phyloP scores from a whole-genome alignment of 495 filamentous ascomycete genomes.

The Saxispiralis lemnorum region DNA sequence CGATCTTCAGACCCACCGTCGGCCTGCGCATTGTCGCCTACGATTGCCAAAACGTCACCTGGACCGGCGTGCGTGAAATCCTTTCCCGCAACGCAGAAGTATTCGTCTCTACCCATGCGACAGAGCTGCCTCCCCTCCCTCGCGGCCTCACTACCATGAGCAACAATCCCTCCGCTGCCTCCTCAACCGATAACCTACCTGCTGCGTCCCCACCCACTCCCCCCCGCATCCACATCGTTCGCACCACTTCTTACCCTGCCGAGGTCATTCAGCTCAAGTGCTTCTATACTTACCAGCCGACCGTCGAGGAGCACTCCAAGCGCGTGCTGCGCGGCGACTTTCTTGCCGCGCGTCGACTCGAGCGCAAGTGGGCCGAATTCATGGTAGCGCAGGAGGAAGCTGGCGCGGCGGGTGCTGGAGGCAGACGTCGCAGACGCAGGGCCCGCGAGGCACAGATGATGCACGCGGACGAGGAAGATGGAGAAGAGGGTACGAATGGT shows the following conservation, averaged over 20 bases:
- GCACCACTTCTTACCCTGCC: constrained; percentile 35
- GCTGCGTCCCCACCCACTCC: constrained; percentile 17
- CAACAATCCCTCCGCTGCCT: constrained; percentile 14
- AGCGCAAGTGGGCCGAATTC: constrained; percentile 82
- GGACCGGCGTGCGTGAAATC: constrained; percentile 79
- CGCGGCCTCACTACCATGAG: constrained; percentile 20
- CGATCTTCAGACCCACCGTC: constrained; percentile 33
- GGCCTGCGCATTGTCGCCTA: constrained; percentile 69
- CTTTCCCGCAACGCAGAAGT: constrained; percentile 65
- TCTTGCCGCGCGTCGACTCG: constrained; percentile 49
- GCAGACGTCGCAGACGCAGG: constrained; percentile 50
- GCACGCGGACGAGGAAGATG: constrained; percentile 63
- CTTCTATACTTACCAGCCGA: constrained; percentile 89
- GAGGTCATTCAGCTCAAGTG: constrained; percentile 77
- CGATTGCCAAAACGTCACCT: constrained; percentile 78
- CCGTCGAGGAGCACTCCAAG: constrained; percentile 79
- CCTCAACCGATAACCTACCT: constrained; percentile 18
- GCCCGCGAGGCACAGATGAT: constrained; percentile 58
- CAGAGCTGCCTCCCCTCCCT: constrained; percentile 10
- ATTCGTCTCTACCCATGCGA: constrained; percentile 14
- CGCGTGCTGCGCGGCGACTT: constrained; percentile 63
- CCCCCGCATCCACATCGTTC: constrained; percentile 14
- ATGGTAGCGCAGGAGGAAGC: constrained; percentile 86
- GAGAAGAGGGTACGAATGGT: constrained; percentile 22
- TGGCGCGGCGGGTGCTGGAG: constrained; percentile 39